Evolutionary conservation across 2,329 filamentous ascomycete genomes (phyloP).

Genomic region (Colletotrichum chrysophilum): DNA sequence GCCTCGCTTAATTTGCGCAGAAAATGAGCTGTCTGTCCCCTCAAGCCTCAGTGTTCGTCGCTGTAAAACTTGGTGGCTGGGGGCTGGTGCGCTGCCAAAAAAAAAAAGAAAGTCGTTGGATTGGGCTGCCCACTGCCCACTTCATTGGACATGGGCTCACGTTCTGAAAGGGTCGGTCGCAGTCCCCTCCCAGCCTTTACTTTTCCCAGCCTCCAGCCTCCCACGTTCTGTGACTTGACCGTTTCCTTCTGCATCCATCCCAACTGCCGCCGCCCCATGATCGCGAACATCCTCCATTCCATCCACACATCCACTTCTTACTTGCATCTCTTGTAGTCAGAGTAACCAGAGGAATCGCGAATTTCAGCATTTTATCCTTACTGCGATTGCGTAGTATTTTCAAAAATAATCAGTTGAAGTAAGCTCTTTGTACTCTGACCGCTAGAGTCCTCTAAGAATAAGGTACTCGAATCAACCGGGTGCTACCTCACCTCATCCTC

Average conservation of each 20-base stretch:
- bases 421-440: neutral
- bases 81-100: conserved; percentile 10
- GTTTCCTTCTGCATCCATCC: conserved; percentile 14
- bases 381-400: neutral
- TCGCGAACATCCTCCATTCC: conserved; percentile 15
- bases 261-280: conserved; percentile 15
- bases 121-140: neutral
- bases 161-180: neutral
- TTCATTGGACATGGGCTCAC: neutral
- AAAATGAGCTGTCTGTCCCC: neutral
- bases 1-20: conserved; percentile 15
- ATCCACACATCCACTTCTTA: conserved; percentile 21
- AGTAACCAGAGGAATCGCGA: conserved; percentile 17
- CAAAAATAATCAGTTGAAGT: neutral
- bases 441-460: neutral
- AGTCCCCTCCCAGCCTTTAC: conserved; percentile 8
- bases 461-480: neutral
- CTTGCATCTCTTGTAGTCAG: conserved; percentile 20
- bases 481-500: neutral
- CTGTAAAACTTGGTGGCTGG: conserved; percentile 16
- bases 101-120: neutral
- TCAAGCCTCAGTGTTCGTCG: conserved; percentile 3
- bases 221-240: conserved; percentile 12
- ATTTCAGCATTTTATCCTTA: neutral
- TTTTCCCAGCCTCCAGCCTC: conserved; percentile 21